Evolutionary conservation across 2,329 filamentous ascomycete species (phyloP), one percentile per base, ranked within the genome.

Genomic region (Chrysoporthe puriensis): DNA sequence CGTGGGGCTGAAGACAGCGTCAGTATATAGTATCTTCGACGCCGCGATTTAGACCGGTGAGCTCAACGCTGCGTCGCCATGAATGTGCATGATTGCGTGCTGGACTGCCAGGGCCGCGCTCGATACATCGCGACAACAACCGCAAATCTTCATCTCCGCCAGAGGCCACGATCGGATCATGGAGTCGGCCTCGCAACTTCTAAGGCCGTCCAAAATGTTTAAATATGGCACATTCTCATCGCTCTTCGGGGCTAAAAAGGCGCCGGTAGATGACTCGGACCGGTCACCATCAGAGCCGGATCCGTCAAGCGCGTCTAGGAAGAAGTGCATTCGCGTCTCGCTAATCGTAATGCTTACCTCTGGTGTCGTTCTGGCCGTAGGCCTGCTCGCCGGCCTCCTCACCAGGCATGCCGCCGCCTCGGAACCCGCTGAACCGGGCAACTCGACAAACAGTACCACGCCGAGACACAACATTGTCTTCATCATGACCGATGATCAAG

Each of bases 401-500:
- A 69, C 67, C 7, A 54, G 67, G 13, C 64, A 64, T 14, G 61
- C 64, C 4, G 60, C 43, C 11, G 46, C 21, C 18, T 21, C 44
- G 13, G 40, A 34, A 0, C 36, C 62, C 7, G 46, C 21, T 26
- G 7, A 54, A 26, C 26, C 11, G 18, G 42, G 43, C 59, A 61
- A 48, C n/a, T 32, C 59, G n/a, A 61, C 50, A 54, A 54, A 21
- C 58, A 34, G 32, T 56, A 60, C 34, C 63, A 21, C 32, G 3
- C 13, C 9, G 9, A 46, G 48, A 32, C 74, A 75, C 16, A 74
- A 74, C 44, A 72, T 73, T 34, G 69, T 73, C 11, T 71, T 73
- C 34, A 72, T 74, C 14, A 68, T 73, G 63, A 72, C 71, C 11
- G 71, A 73, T 16, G 72, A 73, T 58, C 72, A 73, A 43, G 73